Evolutionary conservation across 129 eudicot genomes (phyloP).

Genomic region (Helianthus tuberosus): DNA sequence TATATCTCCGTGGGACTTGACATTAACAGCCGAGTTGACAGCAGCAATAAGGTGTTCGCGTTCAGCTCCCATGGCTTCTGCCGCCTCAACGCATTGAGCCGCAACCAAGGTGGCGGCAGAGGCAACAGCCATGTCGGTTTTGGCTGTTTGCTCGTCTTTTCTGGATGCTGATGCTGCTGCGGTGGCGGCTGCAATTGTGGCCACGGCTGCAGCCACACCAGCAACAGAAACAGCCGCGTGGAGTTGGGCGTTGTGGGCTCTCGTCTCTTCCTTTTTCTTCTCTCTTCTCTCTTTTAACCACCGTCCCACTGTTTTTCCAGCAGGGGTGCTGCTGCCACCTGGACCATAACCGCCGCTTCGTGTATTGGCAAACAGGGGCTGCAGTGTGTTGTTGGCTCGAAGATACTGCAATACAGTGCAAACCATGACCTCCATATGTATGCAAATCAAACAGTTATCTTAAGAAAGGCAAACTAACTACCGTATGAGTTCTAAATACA

Average conservation of each 20-base stretch:
- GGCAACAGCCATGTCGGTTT: constrained; percentile 95
- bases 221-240: constrained; percentile 95
- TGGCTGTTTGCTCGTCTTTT: constrained; percentile 85
- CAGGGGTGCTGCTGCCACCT: constrained; percentile 71
- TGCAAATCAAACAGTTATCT: not conserved
- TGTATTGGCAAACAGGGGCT: constrained; percentile 69
- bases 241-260: constrained; percentile 93
- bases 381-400: constrained; percentile 82
- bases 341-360: constrained; percentile 50
- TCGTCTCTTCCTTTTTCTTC: constrained; percentile 88
- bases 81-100: constrained; percentile 97
- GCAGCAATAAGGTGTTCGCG: constrained; percentile 86
- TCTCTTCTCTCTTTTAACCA: constrained; percentile 93
- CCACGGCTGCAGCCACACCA: constrained; percentile 93
- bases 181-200: constrained; percentile 92
- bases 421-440: not conserved
- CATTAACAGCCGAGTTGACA: constrained; percentile 91
- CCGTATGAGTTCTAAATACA: not conserved
- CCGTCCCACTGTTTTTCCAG: constrained; percentile 90
- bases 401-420: constrained; percentile 58
- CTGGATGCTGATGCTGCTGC: constrained; percentile 75
- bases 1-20: constrained; percentile 87
- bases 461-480: not conserved
- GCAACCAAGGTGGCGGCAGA: constrained; percentile 96
- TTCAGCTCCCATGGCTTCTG: constrained; percentile 95